Conservation (phyloP, 2,329 filamentous ascomycete genomes). For the Aspergillus alliaceus region DNA sequence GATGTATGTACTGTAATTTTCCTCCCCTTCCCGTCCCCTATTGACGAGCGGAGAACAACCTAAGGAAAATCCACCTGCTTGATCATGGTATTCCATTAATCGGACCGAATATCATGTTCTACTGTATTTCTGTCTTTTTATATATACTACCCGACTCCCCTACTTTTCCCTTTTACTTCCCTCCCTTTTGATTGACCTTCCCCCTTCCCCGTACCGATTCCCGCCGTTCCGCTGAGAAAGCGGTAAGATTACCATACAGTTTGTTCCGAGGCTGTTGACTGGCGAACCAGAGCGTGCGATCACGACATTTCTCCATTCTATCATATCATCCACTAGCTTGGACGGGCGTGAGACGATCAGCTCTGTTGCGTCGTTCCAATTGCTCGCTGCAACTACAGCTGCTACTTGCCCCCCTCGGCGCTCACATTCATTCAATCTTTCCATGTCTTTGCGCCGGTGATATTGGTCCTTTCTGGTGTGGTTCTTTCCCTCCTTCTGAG, state of each 20-base stretch:
- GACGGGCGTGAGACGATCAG: slow-evolving; percentile 24
- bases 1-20: slow-evolving; percentile 1
- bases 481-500: slow-evolving; percentile 9
- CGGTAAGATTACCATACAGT: slow-evolving; percentile 19
- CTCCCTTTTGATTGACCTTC: not conserved
- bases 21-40: not conserved
- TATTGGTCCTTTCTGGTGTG: slow-evolving; percentile 12
- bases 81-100: not conserved
- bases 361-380: not conserved
- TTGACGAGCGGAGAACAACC: not conserved
- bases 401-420: slow-evolving; percentile 3
- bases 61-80: not conserved
- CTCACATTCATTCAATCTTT: not conserved
- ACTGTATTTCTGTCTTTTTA: not conserved
- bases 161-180: not conserved
- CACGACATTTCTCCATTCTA: slow-evolving; percentile 47
- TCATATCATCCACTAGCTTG: slow-evolving; percentile 40
- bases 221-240: slow-evolving; percentile 9
- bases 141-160: not conserved
- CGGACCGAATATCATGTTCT: not conserved
- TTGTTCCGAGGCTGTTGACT: slow-evolving; percentile 13
- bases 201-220: not conserved
- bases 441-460: slow-evolving; percentile 7
- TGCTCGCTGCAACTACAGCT: slow-evolving; percentile 3
- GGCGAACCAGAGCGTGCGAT: slow-evolving; percentile 35